Conservation (phyloP, 805 yeast genomes). For the Hanseniaspora meyeri region DNA sequence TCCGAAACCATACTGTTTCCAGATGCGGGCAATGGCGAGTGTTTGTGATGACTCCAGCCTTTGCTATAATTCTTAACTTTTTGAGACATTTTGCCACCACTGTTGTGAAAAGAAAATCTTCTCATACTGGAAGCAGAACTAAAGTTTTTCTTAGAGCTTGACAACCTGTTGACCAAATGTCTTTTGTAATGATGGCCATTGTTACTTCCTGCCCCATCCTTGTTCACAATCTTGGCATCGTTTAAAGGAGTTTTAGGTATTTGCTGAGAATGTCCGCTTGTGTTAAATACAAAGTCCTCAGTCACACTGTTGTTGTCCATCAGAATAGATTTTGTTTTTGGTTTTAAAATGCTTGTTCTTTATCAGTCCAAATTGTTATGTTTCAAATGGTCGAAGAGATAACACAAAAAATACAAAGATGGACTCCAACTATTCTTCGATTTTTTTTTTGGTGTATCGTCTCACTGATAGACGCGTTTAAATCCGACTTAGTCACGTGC, state of each 20-base stretch:
- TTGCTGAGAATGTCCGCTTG: background rate
- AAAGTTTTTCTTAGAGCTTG: background rate
- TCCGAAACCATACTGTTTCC: background rate
- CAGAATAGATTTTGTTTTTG: no score
- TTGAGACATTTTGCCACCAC: conserved; percentile 29
- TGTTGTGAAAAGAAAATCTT: conserved; percentile 11
- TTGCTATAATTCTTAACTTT: background rate
- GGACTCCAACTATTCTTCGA: no score
- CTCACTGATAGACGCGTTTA: background rate
- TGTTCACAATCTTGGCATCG: background rate
- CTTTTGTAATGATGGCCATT: background rate
- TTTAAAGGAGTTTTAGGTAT: background rate
- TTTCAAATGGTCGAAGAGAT: background rate
- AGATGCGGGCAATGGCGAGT: background rate
- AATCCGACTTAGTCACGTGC: background rate
- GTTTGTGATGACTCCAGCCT: conserved; percentile 1
- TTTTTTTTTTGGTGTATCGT: no score
- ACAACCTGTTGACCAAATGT: background rate
- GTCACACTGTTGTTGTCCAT: conserved; percentile 3
- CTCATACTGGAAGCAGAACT: background rate
- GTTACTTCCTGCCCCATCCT: background rate
- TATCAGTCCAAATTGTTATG: no score
- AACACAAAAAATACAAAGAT: background rate
- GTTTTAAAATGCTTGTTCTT: background rate
- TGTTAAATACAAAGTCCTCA: background rate